phyloP scores from a whole-genome alignment of 352 stramenopile species.

The Lagenidium sp. region DNA sequence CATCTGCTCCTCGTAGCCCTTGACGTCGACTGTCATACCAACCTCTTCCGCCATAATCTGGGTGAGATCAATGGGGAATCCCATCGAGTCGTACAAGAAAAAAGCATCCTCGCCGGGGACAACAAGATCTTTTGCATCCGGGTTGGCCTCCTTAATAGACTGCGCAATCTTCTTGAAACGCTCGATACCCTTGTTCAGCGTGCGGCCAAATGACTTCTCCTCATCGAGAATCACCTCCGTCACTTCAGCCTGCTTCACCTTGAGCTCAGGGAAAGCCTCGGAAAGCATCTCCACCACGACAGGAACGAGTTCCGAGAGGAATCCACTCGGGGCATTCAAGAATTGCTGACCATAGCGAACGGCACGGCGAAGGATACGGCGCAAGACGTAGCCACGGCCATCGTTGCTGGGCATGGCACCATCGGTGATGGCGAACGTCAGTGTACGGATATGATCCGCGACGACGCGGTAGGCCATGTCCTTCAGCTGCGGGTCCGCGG shows the following conservation, averaged over 20 bases:
- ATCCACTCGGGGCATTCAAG: conserved; percentile 91
- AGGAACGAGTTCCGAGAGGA: conserved; percentile 93
- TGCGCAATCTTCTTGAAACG: conserved; percentile 86
- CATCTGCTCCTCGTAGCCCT: conserved; percentile 94
- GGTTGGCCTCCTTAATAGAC: conserved; percentile 49
- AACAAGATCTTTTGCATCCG: conserved; percentile 39
- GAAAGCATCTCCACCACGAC: conserved; percentile 91
- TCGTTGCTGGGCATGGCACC: conserved; percentile 96
- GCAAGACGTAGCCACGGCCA: conserved; percentile 97
- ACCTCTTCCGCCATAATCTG: conserved; percentile 96
- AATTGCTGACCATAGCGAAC: conserved; percentile 98
- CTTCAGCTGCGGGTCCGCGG: conserved; percentile 84
- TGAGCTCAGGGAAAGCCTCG: conserved; percentile 95
- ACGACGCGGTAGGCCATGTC: conserved; percentile 94
- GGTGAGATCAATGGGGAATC: conserved; percentile 98
- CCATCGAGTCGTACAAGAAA: conserved; percentile 99
- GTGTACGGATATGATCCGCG: conserved; percentile 96
- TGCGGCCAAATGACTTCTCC: conserved; percentile 93
- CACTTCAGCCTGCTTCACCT: conserved; percentile 85
- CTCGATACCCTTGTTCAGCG: conserved; percentile 92
- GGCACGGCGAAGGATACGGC: conserved; percentile 96
- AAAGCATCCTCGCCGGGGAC: conserved; percentile 95
- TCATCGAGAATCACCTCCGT: conserved; percentile 96
- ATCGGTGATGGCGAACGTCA: conserved; percentile 98
- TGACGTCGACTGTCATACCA: conserved; percentile 90